Percentiles rank a stretch among this genome's conserved stretches.
These are phyloP conservation scores for Pestalotiopsis sp. DNA, from an alignment of 2,329 filamentous ascomycete genomes.

Conservation along the genomic window DNA sequence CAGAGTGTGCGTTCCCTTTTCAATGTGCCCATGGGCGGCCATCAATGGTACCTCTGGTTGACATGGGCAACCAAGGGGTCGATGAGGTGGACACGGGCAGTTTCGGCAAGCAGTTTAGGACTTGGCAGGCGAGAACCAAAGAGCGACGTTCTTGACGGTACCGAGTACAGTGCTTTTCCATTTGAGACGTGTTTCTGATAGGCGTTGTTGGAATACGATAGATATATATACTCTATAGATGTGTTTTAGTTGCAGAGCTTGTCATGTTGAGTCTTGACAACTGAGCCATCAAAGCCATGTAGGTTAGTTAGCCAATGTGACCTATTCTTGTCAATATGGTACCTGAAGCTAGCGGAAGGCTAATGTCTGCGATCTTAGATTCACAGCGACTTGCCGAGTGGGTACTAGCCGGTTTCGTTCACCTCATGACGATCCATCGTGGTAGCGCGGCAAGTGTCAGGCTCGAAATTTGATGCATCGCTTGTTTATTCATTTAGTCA, in stretches of 20 bases:
- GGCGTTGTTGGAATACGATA: neutral
- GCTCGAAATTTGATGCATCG: neutral
- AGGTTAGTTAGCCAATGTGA: neutral
- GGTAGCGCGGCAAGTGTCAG: neutral
- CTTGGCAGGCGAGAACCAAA: conserved; percentile 20
- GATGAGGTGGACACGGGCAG: conserved; percentile 7
- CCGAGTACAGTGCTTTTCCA: neutral
- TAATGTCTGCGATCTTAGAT: neutral
- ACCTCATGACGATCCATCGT: neutral
- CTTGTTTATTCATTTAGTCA: neutral
- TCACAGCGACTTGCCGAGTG: neutral
- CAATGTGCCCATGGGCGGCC: conserved; percentile 81
- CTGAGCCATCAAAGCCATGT: neutral
- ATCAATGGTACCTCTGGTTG: conserved; percentile 64
- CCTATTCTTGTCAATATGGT: neutral
- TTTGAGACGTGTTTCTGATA: neutral
- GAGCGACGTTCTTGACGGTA: neutral
- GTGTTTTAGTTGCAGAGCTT: neutral
- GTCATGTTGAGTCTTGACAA: too few relatives aligned
- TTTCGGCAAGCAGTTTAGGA: conserved; percentile 26
- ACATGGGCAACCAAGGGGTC: conserved; percentile 38
- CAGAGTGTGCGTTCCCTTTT: conserved; percentile 71
- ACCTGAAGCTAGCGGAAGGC: neutral
- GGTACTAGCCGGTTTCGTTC: neutral
- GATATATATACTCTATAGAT: neutral